phyloP scores from a whole-genome alignment of 1,139 yeast species.

The Hansenula anomala region DNA sequence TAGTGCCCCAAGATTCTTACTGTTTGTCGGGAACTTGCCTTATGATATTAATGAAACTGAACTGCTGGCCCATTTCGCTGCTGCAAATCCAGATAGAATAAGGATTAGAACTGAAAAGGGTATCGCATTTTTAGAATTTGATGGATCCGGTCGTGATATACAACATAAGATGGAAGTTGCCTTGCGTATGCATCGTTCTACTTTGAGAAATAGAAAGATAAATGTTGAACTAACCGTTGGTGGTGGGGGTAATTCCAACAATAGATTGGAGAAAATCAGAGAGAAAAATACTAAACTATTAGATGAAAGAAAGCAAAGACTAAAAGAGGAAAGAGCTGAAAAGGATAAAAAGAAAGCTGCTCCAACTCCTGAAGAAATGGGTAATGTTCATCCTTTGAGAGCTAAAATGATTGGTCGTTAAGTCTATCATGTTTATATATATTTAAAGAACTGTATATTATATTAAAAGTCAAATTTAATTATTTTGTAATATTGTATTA shows the following conservation, averaged over 20 bases:
- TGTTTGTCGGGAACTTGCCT: constrained; percentile 93
- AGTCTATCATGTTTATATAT: not conserved
- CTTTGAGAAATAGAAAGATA: constrained; percentile 64
- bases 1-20: constrained; percentile 65
- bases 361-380: constrained; percentile 16
- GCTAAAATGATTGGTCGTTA: constrained; percentile 3
- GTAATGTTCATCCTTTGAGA: constrained; percentile 52
- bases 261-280: constrained; percentile 65
- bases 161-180: constrained; percentile 81
- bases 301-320: constrained; percentile 55
- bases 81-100: constrained; percentile 65
- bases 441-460: not conserved
- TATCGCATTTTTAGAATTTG: constrained; percentile 89
- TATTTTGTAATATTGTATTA: not conserved
- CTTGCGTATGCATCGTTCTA: constrained; percentile 73
- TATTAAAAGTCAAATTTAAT: not conserved
- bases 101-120: constrained; percentile 83
- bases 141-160: constrained; percentile 56
- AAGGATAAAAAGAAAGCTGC: constrained; percentile 22
- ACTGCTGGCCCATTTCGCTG: constrained; percentile 68
- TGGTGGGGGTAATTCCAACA: constrained; percentile 89
- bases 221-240: constrained; percentile 97
- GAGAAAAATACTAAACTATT: constrained; percentile 72
- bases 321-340: constrained; percentile 25
- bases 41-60: constrained; percentile 62